Evolutionary conservation across 2,329 filamentous ascomycete species (phyloP).

Genomic region (Cytospora mali): DNA sequence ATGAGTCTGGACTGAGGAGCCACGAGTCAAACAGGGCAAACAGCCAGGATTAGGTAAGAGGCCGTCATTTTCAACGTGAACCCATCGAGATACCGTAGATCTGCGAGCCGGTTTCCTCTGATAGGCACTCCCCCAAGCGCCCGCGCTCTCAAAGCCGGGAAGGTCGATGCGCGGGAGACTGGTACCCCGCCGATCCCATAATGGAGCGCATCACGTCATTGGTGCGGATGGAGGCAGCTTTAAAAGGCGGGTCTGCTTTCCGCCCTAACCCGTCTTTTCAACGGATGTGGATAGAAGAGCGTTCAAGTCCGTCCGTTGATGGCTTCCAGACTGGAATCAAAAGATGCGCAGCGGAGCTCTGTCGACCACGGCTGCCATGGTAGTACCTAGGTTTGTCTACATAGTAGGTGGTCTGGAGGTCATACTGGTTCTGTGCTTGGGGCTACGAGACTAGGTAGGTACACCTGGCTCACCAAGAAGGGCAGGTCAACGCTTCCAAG

Average conservation of each 20-base stretch:
- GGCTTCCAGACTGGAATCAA: no score
- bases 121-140: neutral
- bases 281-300: neutral
- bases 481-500: no score
- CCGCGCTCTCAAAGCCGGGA: neutral
- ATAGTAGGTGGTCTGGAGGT: no score
- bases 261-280: neutral
- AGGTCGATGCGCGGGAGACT: neutral
- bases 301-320: neutral
- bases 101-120: conserved; percentile 15
- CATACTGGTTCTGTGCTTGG: no score
- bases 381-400: no score
- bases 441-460: no score
- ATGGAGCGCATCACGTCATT: neutral
- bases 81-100: conserved; percentile 6
- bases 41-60: conserved; percentile 4
- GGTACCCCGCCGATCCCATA: neutral
- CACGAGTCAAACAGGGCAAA: neutral
- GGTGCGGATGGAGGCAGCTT: neutral
- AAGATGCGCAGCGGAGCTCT: no score
- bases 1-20: neutral
- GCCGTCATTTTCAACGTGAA: neutral
- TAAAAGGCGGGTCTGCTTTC: neutral
- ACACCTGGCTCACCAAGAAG: no score
- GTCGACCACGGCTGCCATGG: no score